These are phyloP conservation scores for Aspergillus alliaceus DNA, from an alignment of 2,329 filamentous ascomycete species.

Conservation along the genomic window DNA sequence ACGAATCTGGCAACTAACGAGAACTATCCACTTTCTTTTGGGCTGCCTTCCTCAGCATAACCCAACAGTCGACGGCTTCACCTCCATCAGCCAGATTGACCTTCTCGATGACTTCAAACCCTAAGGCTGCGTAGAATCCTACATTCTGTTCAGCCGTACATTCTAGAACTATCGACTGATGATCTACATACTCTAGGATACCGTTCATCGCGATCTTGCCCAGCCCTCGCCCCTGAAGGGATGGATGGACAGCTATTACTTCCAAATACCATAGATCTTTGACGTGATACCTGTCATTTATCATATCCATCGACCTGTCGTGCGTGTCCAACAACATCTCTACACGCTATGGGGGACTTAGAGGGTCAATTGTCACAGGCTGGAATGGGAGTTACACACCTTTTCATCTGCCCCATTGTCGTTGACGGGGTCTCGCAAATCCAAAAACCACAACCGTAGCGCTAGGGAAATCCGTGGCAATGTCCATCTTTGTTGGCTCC, in stretches of 20 bases:
- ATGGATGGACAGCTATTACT: constrained; percentile 27
- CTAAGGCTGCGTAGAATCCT: constrained; percentile 22
- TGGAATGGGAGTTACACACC: constrained; percentile 5
- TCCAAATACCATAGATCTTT: constrained; percentile 25
- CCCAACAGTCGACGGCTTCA: constrained; percentile 20
- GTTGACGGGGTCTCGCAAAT: constrained; percentile 10
- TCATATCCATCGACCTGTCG: neutral
- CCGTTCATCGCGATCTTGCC: constrained; percentile 18
- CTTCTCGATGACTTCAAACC: constrained; percentile 22
- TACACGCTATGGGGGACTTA: constrained; percentile 11
- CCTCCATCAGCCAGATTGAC: constrained; percentile 17
- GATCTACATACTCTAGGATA: constrained; percentile 12
- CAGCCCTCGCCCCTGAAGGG: constrained; percentile 23
- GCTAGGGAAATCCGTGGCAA: too few relatives aligned
- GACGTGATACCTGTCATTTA: constrained; percentile 3
- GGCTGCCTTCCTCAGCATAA: constrained; percentile 17
- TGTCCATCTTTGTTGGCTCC: constrained; percentile 12
- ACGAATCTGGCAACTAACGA: neutral
- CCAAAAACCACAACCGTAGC: constrained; percentile 18
- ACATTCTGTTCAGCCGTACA: constrained; percentile 23
- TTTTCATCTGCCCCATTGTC: constrained; percentile 14
- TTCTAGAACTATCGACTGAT: constrained; percentile 20
- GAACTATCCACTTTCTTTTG: neutral
- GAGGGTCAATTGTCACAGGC: too few relatives aligned
- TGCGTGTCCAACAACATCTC: constrained; percentile 14